These are phyloP conservation scores for Dothideomycetes sp. DNA, from an alignment of 2,329 filamentous ascomycete genomes.

Conservation along the genomic window DNA sequence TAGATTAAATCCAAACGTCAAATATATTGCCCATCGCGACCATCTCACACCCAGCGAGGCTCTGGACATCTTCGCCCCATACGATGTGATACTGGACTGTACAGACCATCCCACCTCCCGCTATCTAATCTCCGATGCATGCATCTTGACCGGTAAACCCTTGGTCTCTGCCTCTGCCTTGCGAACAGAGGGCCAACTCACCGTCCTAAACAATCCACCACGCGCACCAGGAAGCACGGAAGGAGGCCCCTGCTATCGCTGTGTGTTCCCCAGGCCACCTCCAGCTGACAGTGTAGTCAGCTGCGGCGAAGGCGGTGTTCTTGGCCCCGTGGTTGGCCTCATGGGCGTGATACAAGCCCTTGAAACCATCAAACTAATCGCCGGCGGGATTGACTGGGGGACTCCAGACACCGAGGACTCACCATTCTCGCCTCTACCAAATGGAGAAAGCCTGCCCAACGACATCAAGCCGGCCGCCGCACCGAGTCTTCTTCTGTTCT, in stretches of 20 bases:
- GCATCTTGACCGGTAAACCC: slow-evolving; percentile 66
- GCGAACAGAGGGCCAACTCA: slow-evolving; percentile 78
- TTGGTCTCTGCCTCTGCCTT: slow-evolving; percentile 85
- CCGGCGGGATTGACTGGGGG: slow-evolving; percentile 21
- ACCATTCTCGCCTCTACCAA: slow-evolving; percentile 11
- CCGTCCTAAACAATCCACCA: slow-evolving; percentile 75
- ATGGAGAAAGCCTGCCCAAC: slow-evolving; percentile 7
- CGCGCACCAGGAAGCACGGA: slow-evolving; percentile 42
- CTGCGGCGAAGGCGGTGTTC: slow-evolving; percentile 84
- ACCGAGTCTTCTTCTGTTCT: slow-evolving; percentile 42
- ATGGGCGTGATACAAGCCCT: slow-evolving; percentile 92
- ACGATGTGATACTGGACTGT: slow-evolving; percentile 85
- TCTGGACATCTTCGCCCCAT: slow-evolving; percentile 51
- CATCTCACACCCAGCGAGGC: slow-evolving; percentile 63
- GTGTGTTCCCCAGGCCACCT: slow-evolving; percentile 80
- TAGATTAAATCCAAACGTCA: slow-evolving; percentile 63
- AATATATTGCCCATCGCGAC: slow-evolving; percentile 49
- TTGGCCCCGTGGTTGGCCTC: slow-evolving; percentile 82
- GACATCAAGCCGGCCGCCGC: slow-evolving; percentile 11
- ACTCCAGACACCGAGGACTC: slow-evolving; percentile 13
- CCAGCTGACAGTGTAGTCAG: slow-evolving; percentile 71
- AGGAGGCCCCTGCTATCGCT: slow-evolving; percentile 84
- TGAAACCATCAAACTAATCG: slow-evolving; percentile 77
- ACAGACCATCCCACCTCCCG: slow-evolving; percentile 87
- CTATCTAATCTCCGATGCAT: slow-evolving; percentile 86